These are phyloP conservation scores for Endocalyx cinctus DNA, from an alignment of 2,329 filamentous ascomycete genomes.

Conservation along the genomic window DNA sequence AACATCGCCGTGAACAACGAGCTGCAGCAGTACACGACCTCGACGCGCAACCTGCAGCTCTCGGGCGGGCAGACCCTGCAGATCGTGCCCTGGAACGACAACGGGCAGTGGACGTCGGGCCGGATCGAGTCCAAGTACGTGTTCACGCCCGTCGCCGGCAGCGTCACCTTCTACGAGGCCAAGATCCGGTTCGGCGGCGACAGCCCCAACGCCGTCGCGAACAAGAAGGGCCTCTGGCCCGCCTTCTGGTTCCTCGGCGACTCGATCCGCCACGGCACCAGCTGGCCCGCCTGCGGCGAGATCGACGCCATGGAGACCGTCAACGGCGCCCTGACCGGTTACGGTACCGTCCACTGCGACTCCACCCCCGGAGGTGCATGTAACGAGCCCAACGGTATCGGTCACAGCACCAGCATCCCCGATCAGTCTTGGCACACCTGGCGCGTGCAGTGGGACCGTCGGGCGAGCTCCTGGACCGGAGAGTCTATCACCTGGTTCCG, in stretches of 20 bases:
- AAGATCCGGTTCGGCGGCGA: conserved; percentile 40
- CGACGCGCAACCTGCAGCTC: conserved; percentile 42
- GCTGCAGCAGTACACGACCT: conserved; percentile 41
- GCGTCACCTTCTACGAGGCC: conserved; percentile 38
- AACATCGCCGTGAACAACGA: conserved; percentile 45
- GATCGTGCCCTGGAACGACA: conserved; percentile 38
- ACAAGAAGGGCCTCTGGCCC: conserved; percentile 48
- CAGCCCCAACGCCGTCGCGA: conserved; percentile 26
- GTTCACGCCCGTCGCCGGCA: conserved; percentile 38
- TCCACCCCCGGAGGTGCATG: conserved; percentile 38
- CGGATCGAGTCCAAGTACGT: conserved; percentile 43
- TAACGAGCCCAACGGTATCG: conserved; percentile 41
- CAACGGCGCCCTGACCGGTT: conserved; percentile 39
- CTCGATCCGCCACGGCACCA: conserved; percentile 38
- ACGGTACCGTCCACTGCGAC: conserved; percentile 46
- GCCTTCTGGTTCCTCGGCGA: conserved; percentile 50
- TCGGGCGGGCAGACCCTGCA: conserved; percentile 48
- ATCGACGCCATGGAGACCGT: conserved; percentile 47
- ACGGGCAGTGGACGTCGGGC: conserved; percentile 44
- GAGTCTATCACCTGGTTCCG: conserved; percentile 46
- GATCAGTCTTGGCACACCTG: conserved; percentile 46
- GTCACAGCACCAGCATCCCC: conserved; percentile 31
- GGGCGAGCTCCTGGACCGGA: conserved; percentile 35
- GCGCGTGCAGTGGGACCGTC: conserved; percentile 43
- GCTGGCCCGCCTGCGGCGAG: conserved; percentile 47